phyloP scores from a whole-genome alignment of 192 early-diverging fungal species.

The Glomus cerebriforme region DNA sequence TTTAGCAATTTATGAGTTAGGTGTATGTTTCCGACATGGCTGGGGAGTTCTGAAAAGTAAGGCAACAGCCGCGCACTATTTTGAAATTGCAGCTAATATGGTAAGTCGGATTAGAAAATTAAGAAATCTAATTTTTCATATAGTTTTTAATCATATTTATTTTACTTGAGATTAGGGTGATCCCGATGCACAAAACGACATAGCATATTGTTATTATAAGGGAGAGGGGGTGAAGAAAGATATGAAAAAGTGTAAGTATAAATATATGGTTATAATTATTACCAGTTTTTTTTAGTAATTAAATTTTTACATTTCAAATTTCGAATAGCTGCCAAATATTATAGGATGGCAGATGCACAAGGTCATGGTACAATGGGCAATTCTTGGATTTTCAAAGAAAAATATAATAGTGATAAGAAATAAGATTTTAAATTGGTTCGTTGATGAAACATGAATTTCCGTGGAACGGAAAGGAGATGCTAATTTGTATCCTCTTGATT shows the following conservation, averaged over 20 bases:
- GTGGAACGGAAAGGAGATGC: neutral
- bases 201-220: conserved; percentile 73
- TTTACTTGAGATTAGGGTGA: conserved; percentile 54
- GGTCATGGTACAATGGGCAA: conserved; percentile 73
- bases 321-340: conserved; percentile 77
- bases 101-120: conserved; percentile 25
- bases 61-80: conserved; percentile 74
- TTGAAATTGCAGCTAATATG: conserved; percentile 77
- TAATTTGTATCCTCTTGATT: neutral
- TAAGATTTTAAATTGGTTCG: neutral
- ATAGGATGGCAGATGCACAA: conserved; percentile 68
- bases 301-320: neutral
- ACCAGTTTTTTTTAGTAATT: neutral
- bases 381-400: conserved; percentile 81
- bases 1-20: conserved; percentile 79
- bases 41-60: conserved; percentile 78
- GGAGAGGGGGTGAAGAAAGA: conserved; percentile 79
- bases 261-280: neutral
- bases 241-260: conserved; percentile 46
- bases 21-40: conserved; percentile 77
- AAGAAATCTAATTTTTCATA: neutral
- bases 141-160: neutral
- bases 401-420: conserved; percentile 59
- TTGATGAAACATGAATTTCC: neutral
- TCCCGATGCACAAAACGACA: conserved; percentile 74